Evolutionary conservation across 1,284 basidiomycete species (phyloP), one percentile per base, ranked within the genome.

Genomic region (Papiliotrema flavescens): DNA sequence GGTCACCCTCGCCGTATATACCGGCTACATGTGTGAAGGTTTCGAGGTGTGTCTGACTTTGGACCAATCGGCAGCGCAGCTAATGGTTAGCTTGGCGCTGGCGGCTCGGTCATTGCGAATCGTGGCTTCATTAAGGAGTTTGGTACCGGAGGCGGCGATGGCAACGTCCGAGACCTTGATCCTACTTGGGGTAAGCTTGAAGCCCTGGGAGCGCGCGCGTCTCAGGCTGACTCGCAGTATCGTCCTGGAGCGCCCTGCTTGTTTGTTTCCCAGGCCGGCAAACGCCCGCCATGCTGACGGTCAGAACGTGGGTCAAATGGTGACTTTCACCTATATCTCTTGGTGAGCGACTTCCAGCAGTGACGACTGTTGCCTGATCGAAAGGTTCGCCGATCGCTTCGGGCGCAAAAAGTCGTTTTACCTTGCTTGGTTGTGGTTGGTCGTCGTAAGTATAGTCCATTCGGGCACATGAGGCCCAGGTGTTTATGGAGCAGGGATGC

Each of bases 121-220:
- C 43, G 36, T 40, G 60, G 63, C 1, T 65, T 65, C 55, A 59
- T 65, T 50, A 22, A 36, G 14, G 59, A 65, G 44, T 65, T 62
- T 40, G 59, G 56, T 17, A 36, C 26, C 22, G 42, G 28, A 20
- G 26, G 37, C 28, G 49, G 41, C 23, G 50, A 47, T 1, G 36
- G 40, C 17, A 57, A 56, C 15, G 52, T 49, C 13, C 39, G 49
- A 20, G 44, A 28, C n/a, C 53, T 65, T 9, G 39, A 53, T n/a
- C 49, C 62, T 1, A 56, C 60, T 0, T 63, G 61, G 60, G 53
- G 64, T 45, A 51, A 51, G 50, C 6, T 5, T 32, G 28, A 41
- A n/a, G 2, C 8, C 2, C 13, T 20, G 14, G 24, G 20, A 19
- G 20, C n/a, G n/a, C 19, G 24, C n/a, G 17, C 14, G 5, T 8